phyloP scores from a whole-genome alignment of 306 rosid species.

The Casuarina glauca region DNA sequence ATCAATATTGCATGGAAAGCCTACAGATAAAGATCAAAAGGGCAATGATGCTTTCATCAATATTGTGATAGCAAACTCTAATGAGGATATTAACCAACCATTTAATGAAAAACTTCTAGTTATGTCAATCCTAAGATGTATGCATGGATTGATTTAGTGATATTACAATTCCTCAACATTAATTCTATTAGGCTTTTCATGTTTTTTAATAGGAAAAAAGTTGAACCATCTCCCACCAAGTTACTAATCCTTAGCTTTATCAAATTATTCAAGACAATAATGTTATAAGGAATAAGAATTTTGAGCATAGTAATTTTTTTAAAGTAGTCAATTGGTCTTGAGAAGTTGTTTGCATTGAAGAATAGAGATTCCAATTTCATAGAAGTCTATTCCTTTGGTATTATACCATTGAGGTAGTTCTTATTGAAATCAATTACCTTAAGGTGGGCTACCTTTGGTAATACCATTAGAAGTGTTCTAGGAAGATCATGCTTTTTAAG shows the following conservation, averaged over 20 bases:
- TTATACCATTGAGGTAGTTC: conserved; percentile 36
- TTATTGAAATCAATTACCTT: conserved; percentile 23
- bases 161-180: conserved; percentile 35
- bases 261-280: conserved; percentile 22
- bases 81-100: too few relatives aligned
- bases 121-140: conserved; percentile 7
- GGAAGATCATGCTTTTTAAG: conserved; percentile 28
- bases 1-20: too few relatives aligned
- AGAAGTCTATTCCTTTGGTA: conserved; percentile 34
- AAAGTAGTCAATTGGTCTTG: too few relatives aligned
- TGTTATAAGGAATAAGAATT: conserved; percentile 24
- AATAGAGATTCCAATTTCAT: background rate
- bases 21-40: too few relatives aligned
- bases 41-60: too few relatives aligned
- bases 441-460: conserved; percentile 29
- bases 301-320: too few relatives aligned
- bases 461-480: conserved; percentile 30
- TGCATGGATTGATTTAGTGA: conserved; percentile 16
- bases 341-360: too few relatives aligned
- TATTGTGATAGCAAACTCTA: too few relatives aligned
- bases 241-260: conserved; percentile 29
- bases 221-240: conserved; percentile 22
- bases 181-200: conserved; percentile 6
- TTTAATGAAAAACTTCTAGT: background rate
- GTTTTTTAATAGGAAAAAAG: conserved; percentile 8